Base-by-base conservation (phyloP, 176 grass and related monocot genomes). In the Aegilops longissima region DNA sequence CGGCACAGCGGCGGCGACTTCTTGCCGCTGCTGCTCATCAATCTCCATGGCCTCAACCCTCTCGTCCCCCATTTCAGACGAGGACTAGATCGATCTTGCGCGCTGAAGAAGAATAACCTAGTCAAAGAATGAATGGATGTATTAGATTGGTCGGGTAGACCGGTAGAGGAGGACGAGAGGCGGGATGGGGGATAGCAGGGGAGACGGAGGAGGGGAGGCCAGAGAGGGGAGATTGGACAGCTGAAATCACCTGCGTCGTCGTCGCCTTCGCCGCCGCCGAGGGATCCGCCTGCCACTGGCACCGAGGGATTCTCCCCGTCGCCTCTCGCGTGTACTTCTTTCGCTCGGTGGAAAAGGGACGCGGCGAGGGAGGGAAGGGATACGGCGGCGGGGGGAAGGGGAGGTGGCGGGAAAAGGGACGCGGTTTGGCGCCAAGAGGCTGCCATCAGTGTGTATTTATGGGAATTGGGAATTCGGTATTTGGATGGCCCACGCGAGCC, bases 41-140 rank as follows among this genome's bases (percentile, higher is more conserved):
- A 95, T 89, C 80, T 95, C 88, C 93, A 95, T 91, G 5, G 82
- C 3, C 0, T 93, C 90, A 16, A 45, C 64, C 24, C 12, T 64
- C 44, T 80, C 70, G 12, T 89, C 86, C 27, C 87, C 81, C 87
- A 67, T 89, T 20, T 9, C 73, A 59, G 56, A 59, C 1, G 44
- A 52, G 13, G 73, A 17, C 27, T 76, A 31, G 73, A 76, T 76
- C 73, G 8, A 54, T 0, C 27, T 13, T 51, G 13, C 3, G 73
- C 17, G 27, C 42, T 18, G 44, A 29, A 30, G 12, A 42, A 72
- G 36, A 47, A 47, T 14, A 30, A 30, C 24, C 44, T 76, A 3
- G 0, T 51, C 24, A 51, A 51, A 51, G 1, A 9, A 16, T 18
- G 73, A 23, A 17, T 4, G 6, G 6, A 7, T 3, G 24, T 2